Evolutionary conservation across 306 rosid genomes (phyloP).

Genomic region (Lotus japonicus): DNA sequence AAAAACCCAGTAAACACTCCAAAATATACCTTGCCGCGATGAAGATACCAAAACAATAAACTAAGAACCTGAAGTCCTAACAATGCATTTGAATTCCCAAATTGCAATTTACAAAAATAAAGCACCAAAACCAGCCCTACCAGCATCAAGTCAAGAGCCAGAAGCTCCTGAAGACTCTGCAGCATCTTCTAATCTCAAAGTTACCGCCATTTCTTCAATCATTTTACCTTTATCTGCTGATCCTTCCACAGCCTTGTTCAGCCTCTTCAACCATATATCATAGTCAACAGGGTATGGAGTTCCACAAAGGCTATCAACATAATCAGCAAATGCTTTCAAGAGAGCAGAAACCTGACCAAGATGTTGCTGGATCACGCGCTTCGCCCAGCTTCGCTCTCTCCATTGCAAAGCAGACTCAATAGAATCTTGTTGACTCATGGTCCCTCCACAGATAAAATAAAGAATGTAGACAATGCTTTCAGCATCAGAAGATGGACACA

Average conservation of each 20-base stretch:
- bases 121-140: slow-evolving; percentile 10
- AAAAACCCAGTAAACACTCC: slow-evolving; percentile 21
- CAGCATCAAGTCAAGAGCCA: slow-evolving; percentile 34
- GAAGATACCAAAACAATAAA: slow-evolving; percentile 18
- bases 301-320: slow-evolving; percentile 91
- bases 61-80: slow-evolving; percentile 22
- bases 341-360: slow-evolving; percentile 78
- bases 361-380: slow-evolving; percentile 64
- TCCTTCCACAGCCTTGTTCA: slow-evolving; percentile 61
- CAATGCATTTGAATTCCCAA: slow-evolving; percentile 31
- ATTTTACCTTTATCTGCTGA: slow-evolving; percentile 63
- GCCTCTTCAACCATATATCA: slow-evolving; percentile 82
- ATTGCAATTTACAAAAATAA: slow-evolving; percentile 30
- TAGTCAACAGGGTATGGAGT: slow-evolving; percentile 83
- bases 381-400: slow-evolving; percentile 81
- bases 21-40: slow-evolving; percentile 9
- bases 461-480: slow-evolving; percentile 79
- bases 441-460: slow-evolving; percentile 60
- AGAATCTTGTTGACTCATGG: slow-evolving; percentile 70
- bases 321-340: slow-evolving; percentile 90
- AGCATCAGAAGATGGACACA: slow-evolving; percentile 94
- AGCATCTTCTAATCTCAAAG: slow-evolving; percentile 61
- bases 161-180: slow-evolving; percentile 84
- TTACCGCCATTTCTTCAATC: slow-evolving; percentile 56
- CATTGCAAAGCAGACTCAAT: slow-evolving; percentile 91